Evolutionary conservation across 2,329 filamentous ascomycete species (phyloP).

Genomic region (Ophiostoma quercus): DNA sequence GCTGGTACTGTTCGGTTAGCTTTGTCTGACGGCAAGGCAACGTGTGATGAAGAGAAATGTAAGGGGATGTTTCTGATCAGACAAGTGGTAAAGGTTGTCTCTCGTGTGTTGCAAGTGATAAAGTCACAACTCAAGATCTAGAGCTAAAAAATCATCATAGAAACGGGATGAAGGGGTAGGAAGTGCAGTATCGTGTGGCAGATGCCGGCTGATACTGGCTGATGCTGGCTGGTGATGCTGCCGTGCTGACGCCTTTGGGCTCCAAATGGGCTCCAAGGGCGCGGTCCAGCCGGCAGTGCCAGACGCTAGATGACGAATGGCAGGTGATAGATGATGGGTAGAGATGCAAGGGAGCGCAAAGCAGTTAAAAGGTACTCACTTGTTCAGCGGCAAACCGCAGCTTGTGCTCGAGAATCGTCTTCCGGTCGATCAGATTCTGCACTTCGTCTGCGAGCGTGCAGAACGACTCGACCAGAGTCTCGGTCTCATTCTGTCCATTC

Average conservation of each 20-base stretch:
- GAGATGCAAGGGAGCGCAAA: constrained; percentile 7
- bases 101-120: constrained; percentile 51
- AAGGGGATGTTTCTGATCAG: constrained; percentile 35
- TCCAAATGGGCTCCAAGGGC: background rate
- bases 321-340: background rate
- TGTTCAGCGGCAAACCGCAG: constrained; percentile 61
- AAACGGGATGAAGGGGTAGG: constrained; percentile 17
- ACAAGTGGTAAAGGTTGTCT: constrained; percentile 48
- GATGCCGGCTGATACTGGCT: background rate
- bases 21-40: constrained; percentile 13
- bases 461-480: constrained; percentile 60
- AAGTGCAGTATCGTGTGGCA: background rate
- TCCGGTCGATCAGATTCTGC: constrained; percentile 57
- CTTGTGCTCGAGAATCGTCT: constrained; percentile 62
- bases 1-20: constrained; percentile 49
- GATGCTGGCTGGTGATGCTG: background rate
- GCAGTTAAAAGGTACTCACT: constrained; percentile 41
- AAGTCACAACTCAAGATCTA: constrained; percentile 68
- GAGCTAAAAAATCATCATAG: constrained; percentile 59
- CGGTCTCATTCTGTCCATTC: constrained; percentile 43
- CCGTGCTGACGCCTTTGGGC: background rate
- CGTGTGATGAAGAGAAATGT: constrained; percentile 25
- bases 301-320: background rate
- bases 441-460: constrained; percentile 60
- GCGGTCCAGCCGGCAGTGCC: background rate